Percentiles rank a stretch among this genome's conserved stretches.
phyloP scores from a whole-genome alignment of 2,329 filamentous ascomycete species.

The Podosphaera fusca region DNA sequence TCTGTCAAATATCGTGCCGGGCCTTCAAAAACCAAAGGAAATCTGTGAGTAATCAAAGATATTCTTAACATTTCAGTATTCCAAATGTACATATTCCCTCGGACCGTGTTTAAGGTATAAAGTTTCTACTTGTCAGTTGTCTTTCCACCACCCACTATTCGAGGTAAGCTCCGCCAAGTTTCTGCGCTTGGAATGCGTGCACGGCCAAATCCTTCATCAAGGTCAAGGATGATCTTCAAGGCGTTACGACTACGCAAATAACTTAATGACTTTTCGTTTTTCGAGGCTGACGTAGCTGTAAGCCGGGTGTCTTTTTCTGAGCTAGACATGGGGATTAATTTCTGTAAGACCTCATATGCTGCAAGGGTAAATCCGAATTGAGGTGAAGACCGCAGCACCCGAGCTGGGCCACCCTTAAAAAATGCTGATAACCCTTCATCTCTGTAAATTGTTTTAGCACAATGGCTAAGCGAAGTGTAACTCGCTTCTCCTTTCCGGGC shows the following conservation, averaged over 20 bases:
- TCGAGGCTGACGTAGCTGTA: conserved; percentile 27
- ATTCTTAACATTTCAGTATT: too few relatives aligned
- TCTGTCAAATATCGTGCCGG: too few relatives aligned
- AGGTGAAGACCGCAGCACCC: conserved; percentile 82
- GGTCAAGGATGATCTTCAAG: conserved; percentile 81
- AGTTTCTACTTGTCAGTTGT: not conserved
- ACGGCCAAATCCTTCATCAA: conserved; percentile 76
- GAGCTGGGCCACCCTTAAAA: conserved; percentile 93
- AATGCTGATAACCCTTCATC: conserved; percentile 92
- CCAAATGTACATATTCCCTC: too few relatives aligned
- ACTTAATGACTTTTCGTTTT: conserved; percentile 20
- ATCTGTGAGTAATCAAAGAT: too few relatives aligned
- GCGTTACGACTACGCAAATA: conserved; percentile 66
- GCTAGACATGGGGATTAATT: conserved; percentile 55
- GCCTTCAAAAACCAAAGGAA: not conserved
- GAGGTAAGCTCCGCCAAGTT: conserved; percentile 12
- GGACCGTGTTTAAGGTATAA: too few relatives aligned
- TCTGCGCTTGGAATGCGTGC: conserved; percentile 9
- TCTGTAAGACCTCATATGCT: conserved; percentile 81
- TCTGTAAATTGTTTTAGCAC: conserved; percentile 57
- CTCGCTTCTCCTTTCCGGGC: conserved; percentile 79
- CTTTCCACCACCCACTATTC: conserved; percentile 11
- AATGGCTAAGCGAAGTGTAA: conserved; percentile 74
- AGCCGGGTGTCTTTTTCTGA: conserved; percentile 24
- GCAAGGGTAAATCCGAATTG: conserved; percentile 97